These are phyloP conservation scores for Diaporthe humulicola DNA, from an alignment of 2,329 filamentous ascomycete genomes.

Conservation along the genomic window DNA sequence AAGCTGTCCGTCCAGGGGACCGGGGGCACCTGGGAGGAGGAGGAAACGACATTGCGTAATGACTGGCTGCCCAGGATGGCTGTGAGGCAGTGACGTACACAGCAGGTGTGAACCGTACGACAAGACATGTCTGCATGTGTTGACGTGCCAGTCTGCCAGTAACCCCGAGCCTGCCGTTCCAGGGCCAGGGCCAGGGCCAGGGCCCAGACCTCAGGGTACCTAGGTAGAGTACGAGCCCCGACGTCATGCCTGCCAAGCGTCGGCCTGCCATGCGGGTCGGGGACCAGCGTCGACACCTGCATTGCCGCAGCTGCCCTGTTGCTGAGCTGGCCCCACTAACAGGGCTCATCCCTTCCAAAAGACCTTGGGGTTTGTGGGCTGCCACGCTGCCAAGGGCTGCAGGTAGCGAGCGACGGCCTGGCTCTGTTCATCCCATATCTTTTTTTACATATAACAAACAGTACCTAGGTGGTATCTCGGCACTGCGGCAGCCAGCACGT, in stretches of 20 bases:
- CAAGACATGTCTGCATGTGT: no score
- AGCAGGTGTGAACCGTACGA: neutral
- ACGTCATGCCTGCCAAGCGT: conserved; percentile 8
- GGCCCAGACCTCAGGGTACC: neutral
- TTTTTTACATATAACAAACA: no score
- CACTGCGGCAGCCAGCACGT: neutral
- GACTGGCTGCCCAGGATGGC: conserved; percentile 1
- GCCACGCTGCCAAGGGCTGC: no score
- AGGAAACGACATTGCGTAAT: conserved; percentile 16
- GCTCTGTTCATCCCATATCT: conserved; percentile 11
- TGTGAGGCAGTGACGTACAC: conserved; percentile 25
- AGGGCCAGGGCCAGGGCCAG: neutral
- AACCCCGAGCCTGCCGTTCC: conserved; percentile 14
- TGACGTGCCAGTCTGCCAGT: neutral
- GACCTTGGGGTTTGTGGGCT: neutral
- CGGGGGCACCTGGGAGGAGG: neutral
- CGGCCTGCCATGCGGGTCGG: neutral
- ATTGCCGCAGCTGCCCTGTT: conserved; percentile 1
- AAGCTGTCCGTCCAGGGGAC: neutral
- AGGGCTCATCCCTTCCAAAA: conserved; percentile 11
- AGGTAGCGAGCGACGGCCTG: no score
- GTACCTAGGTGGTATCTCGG: no score
- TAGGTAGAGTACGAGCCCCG: conserved; percentile 5
- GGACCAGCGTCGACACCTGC: conserved; percentile 6
- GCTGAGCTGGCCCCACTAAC: conserved; percentile 17